Base-by-base conservation (phyloP, 306 rosid species). In the Castanospermum australe region DNA sequence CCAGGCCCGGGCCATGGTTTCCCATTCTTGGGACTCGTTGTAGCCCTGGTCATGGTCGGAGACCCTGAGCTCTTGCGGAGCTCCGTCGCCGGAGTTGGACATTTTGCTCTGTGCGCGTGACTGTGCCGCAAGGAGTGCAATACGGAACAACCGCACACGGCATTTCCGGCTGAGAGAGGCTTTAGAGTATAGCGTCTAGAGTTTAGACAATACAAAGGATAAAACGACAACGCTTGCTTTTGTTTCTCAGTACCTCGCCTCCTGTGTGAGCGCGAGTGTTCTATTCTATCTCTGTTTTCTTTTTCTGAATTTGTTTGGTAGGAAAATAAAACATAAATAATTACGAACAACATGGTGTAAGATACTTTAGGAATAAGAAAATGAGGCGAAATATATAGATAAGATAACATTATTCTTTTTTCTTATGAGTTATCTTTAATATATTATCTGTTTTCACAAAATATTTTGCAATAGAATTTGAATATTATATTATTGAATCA, bases 1-100 rank as follows among this genome's bases (percentile, higher is more conserved):
- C 99, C 99, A 95, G 28, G 99, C 98, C 15, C 90, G 94, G 13
- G 99, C 99, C 99, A 95, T 95, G 10, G 90, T 91, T 54, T 88
- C 99, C 97, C 98, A 93, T 84, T 93, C 99, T 42, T 87, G 80
- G 13, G 90, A 84, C n/a, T 81, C 87, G 25, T 42, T 79, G 45
- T 71, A 73, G 32, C 71, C 75, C 15, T 71, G 81, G 21, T 88
- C 90, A 8, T 75, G 82, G 14, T 89, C 91, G 11, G 85, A 44
- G 66, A 45, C 45, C 2, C 62, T 71, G 55, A 36, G 71, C 4
- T 71, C 73, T 67, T 67, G 84, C 45, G 82, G 86, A 76, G 71
- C 68, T 86, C 66, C 64, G 6, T 80, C 89, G 0, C 32, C 86
- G 8, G 84, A 11, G 82, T 57, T 84, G 52, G 87, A 88, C 97